phyloP scores from a whole-genome alignment of 305 asterid genomes.

The Caryopteris hybrid region DNA sequence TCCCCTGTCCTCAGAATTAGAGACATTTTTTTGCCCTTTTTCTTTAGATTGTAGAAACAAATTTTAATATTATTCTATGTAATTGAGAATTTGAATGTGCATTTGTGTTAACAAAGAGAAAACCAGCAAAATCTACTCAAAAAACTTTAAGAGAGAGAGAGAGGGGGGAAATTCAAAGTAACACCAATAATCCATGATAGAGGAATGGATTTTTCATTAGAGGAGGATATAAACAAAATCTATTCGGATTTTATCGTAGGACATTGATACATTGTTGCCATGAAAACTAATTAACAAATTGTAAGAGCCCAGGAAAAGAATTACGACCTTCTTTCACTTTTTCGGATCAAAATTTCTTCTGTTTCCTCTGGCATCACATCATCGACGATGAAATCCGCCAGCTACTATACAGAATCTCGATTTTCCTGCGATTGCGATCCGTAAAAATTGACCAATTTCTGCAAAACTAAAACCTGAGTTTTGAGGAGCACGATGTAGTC shows the following conservation, averaged over 20 bases:
- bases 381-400: neutral
- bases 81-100: no score
- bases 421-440: constrained; percentile 25
- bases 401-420: constrained; percentile 7
- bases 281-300: constrained; percentile 16
- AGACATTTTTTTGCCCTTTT: neutral
- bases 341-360: neutral
- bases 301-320: neutral
- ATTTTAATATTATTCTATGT: no score
- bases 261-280: constrained; percentile 18
- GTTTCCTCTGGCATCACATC: neutral
- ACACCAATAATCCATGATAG: no score
- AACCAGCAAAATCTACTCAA: no score
- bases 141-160: neutral
- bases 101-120: no score
- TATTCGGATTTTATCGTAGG: constrained; percentile 2
- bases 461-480: constrained; percentile 58
- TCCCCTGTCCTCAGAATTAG: neutral
- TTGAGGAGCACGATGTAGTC: constrained; percentile 60
- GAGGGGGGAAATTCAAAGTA: neutral
- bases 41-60: no score
- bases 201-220: neutral
- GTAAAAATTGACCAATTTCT: constrained; percentile 38
- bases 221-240: constrained; percentile 13
- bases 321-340: neutral